Evolutionary conservation across 2,329 filamentous ascomycete genomes (phyloP).

Genomic region (Exophiala dermatitidis): DNA sequence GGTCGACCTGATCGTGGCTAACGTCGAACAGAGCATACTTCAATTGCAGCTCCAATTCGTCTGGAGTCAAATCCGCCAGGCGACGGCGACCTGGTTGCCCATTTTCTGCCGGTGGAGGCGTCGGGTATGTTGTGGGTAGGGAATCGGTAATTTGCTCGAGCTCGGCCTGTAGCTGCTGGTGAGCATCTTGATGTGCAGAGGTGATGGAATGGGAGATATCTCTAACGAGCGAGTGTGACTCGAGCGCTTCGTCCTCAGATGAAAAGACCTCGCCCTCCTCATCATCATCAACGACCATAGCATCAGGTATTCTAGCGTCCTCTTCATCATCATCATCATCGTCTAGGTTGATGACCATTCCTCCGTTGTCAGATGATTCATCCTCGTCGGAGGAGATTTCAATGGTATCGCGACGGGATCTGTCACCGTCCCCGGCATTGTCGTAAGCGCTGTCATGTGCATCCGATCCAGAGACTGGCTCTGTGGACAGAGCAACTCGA

Average conservation of each 20-base stretch:
- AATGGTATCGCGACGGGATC: conserved; percentile 20
- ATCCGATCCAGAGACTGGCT: neutral
- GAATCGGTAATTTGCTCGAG: neutral
- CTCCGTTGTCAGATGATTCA: conserved; percentile 32
- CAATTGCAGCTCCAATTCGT: conserved; percentile 37
- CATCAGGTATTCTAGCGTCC: conserved; percentile 10
- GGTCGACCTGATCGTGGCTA: conserved; percentile 35
- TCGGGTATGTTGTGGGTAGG: neutral
- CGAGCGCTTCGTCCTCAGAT: conserved; percentile 5
- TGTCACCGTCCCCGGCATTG: neutral
- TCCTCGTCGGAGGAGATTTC: conserved; percentile 29
- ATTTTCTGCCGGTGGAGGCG: neutral
- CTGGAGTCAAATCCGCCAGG: conserved; percentile 34
- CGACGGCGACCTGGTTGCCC: neutral
- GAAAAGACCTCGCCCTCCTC: neutral
- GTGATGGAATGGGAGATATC: conserved; percentile 1
- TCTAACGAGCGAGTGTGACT: neutral
- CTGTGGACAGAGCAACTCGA: conserved; percentile 6
- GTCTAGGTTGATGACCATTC: conserved; percentile 39
- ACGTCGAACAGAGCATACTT: conserved; percentile 37
- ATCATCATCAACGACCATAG: conserved; percentile 9
- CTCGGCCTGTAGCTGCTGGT: conserved; percentile 13
- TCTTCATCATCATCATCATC: neutral
- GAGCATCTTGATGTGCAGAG: conserved; percentile 5
- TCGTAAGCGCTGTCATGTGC: neutral